A percentile compares a stretch with the other conserved stretches of the same genome.
Conservation (phyloP, 164 flowering plant species). For the Stephania cephalantha region DNA sequence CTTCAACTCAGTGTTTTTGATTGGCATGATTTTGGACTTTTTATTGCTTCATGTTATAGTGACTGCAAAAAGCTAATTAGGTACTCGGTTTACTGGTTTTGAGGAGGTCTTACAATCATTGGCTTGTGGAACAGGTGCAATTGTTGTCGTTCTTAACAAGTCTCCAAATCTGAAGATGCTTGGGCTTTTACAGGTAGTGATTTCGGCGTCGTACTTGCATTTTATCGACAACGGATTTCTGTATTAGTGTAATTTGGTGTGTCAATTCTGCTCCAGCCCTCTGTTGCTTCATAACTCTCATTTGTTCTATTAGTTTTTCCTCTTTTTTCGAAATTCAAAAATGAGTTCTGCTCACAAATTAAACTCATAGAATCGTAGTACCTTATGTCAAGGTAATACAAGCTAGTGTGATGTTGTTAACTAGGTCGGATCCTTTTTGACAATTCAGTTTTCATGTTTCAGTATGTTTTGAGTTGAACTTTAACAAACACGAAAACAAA, state of each 20-base stretch:
- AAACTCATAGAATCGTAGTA: background rate
- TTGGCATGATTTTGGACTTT: background rate
- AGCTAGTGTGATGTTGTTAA: background rate
- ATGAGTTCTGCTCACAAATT: background rate
- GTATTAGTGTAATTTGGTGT: background rate
- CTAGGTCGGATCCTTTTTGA: background rate
- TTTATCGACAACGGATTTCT: background rate
- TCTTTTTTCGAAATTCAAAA: background rate
- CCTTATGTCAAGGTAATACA: background rate
- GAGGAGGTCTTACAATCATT: slow-evolving; percentile 6
- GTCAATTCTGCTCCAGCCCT: background rate
- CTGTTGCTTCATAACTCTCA: background rate
- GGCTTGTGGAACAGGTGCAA: slow-evolving; percentile 61
- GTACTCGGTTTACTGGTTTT: background rate
- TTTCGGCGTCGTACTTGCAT: background rate
- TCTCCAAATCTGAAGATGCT: slow-evolving; percentile 93
- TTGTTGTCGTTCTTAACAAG: slow-evolving; percentile 60
- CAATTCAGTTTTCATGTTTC: background rate
- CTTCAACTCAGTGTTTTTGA: background rate
- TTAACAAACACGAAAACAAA: no score
- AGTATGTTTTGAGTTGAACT: background rate
- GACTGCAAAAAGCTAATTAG: background rate
- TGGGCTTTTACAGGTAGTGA: slow-evolving; percentile 81
- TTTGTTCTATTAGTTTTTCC: background rate
- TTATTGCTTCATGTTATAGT: background rate